Base-by-base conservation (phyloP, 768 basidiomycete species). In the Nidularia pulvinata region DNA sequence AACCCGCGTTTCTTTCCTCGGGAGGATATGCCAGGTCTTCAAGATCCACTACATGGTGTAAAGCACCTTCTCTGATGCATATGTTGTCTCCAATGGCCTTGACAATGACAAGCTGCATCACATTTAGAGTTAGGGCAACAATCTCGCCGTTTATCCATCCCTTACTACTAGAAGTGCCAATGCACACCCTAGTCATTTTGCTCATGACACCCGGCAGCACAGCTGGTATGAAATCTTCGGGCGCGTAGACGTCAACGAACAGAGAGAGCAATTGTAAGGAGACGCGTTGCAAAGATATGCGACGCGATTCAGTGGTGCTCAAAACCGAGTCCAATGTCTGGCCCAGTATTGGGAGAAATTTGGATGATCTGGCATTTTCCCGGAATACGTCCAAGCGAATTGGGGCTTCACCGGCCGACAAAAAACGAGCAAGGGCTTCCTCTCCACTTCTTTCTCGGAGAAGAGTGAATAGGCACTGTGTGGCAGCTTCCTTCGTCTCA, bases 151-250 rank as follows among this genome's bases (percentile, higher is more conserved):
- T 86, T 6, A 86, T 80, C 86, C 89, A 93, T 22, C 83, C 83
- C 63, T 83, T 88, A 32, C 66, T 70, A 30, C 74, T 68, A 4
- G 75, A 69, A 14, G 69, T 65, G 7, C 83, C 88, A 1, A 90
- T 74, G 5, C 88, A 80, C 11, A 93, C 67, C 61, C 87, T 92
- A 32, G 81, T 81, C 82, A 89, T 88, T 14, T 79, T 68, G 61
- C 92, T 95, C 55, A 93, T 80, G 33, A 89, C 79, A 1, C 95
- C 95, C 1, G 95, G 95, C 32, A 98, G 73, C 30, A 98, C 75
- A 10, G 89, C 84, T 7, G 88, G 87, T 19, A 78, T 52, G 4
- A 83, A 57, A 44, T 70, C 57, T 39, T 79, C 76, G n/a, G 83
- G 80, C 56, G 85, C 77, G 58, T 84, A 82, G 7, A 77, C 62